Evolutionary conservation across 768 basidiomycete genomes (phyloP), one percentile per base, ranked within the genome.

Genomic region (Gymnopilus junonius): DNA sequence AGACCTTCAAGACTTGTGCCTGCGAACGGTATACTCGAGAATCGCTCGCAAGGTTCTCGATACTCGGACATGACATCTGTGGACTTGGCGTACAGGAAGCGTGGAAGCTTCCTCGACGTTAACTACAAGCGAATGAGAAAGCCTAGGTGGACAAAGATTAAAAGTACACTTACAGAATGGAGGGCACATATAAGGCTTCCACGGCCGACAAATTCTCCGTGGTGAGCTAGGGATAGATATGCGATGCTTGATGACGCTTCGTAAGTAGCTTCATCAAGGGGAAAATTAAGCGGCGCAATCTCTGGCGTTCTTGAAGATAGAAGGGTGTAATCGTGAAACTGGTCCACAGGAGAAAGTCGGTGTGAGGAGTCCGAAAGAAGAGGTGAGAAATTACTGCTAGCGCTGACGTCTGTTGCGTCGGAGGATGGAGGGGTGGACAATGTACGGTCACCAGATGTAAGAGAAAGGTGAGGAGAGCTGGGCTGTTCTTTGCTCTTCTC

Each of bases 131-230:
- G 48, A 25, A 32, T 35, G 29, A 58, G 43, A 37, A 31, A 53
- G 51, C 11, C 51, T 7, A 35, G 48, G 58, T 1, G 45, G 25
- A 17, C 4, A 34, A 46, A 27, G 21, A 35, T 43, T 35, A 21
- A 10, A 39, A 55, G 40, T 20, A 45, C 31, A 57, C 76, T 58
- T 62, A 85, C 84, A 61, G 79, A 78, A 70, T 83, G 79, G 21
- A 85, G 65, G 21, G 83, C 80, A 64, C 80, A 81, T 27, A 84
- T 72, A 3, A 82, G 66, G 45, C 81, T 82, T n/a, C 83, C 83
- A 35, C 74, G 69, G 8, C 83, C 83, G 57, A 85, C 74, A 66
- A 76, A 84, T 68, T 86, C 84, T 12, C 82, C 82, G 57, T 79
- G 77, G 62, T 83, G 79, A 5, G 78, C 82, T 15, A 84, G 55